phyloP scores from a whole-genome alignment of 1,284 basidiomycete species.

The Sutorius eximius region DNA sequence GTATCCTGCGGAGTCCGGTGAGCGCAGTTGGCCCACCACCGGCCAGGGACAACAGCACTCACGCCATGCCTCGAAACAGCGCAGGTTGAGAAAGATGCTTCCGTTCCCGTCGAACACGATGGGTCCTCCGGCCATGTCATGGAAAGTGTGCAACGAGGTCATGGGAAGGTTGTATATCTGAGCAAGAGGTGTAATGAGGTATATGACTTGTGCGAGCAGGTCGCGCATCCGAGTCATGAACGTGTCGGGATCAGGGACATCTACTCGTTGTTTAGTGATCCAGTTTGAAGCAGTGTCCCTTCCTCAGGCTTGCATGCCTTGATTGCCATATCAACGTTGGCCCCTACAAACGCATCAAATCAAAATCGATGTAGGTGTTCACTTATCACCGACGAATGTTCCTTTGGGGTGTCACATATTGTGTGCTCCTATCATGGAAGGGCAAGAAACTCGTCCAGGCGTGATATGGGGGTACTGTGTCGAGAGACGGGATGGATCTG shows the following conservation, averaged over 20 bases:
- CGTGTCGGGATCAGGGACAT: slow-evolving; percentile 49
- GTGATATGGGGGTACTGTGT: slow-evolving; percentile 20
- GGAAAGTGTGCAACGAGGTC: slow-evolving; percentile 83
- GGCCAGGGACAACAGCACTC: slow-evolving; percentile 34
- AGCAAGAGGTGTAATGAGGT: slow-evolving; percentile 57
- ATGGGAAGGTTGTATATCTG: slow-evolving; percentile 64
- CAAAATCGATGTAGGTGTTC: background rate
- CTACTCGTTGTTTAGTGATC: slow-evolving; percentile 35
- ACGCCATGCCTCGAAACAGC: slow-evolving; percentile 91
- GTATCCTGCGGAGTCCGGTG: too few species aligned
- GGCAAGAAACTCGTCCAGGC: background rate
- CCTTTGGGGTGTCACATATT: slow-evolving; percentile 54
- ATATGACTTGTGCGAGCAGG: slow-evolving; percentile 66
- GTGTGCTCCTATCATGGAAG: slow-evolving; percentile 16
- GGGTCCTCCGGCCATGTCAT: slow-evolving; percentile 75
- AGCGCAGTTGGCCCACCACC: too few species aligned
- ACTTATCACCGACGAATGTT: slow-evolving; percentile 54
- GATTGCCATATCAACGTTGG: slow-evolving; percentile 76
- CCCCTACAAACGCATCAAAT: slow-evolving; percentile 40
- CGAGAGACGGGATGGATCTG: slow-evolving; percentile 17
- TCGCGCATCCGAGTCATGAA: slow-evolving; percentile 56
- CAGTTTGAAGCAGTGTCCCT: slow-evolving; percentile 47
- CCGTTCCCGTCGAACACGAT: slow-evolving; percentile 95
- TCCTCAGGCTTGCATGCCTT: slow-evolving; percentile 74
- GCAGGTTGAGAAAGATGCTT: slow-evolving; percentile 86